Conservation (phyloP, 2,329 filamentous ascomycete genomes). For the Alternaria solani region DNA sequence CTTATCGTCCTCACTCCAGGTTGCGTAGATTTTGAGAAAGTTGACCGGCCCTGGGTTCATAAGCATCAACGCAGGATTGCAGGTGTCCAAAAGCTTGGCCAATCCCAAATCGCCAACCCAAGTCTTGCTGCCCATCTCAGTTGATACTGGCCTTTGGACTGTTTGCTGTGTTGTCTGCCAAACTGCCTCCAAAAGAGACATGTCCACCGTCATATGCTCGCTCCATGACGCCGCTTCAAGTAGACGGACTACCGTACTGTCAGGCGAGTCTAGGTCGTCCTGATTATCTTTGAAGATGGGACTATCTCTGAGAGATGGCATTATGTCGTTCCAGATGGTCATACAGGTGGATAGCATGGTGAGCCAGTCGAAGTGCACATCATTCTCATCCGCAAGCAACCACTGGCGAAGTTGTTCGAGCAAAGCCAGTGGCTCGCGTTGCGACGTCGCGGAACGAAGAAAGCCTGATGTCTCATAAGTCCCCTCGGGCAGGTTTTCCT, state of each 20-base stretch:
- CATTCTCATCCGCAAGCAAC: background rate
- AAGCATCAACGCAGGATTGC: background rate
- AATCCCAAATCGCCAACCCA: background rate
- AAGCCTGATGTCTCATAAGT: background rate
- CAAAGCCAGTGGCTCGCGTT: background rate
- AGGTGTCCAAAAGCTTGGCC: background rate
- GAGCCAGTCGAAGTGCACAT: conserved; percentile 2
- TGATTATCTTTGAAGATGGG: background rate
- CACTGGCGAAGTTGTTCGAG: background rate
- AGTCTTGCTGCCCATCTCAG: background rate
- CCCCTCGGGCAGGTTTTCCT: background rate
- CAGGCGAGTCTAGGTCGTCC: too few relatives aligned
- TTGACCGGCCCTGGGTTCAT: background rate
- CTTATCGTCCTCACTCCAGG: background rate
- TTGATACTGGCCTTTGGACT: background rate
- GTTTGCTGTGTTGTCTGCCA: background rate
- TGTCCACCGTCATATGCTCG: background rate
- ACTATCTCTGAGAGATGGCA: background rate
- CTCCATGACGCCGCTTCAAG: background rate
- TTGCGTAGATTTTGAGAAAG: background rate
- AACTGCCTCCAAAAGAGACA: background rate
- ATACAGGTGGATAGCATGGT: background rate
- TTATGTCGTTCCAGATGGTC: background rate
- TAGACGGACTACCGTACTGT: background rate
- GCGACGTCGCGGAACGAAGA: background rate